These are phyloP conservation scores for Chaetomium fimeti DNA, from an alignment of 495 filamentous ascomycete genomes.

Conservation along the genomic window DNA sequence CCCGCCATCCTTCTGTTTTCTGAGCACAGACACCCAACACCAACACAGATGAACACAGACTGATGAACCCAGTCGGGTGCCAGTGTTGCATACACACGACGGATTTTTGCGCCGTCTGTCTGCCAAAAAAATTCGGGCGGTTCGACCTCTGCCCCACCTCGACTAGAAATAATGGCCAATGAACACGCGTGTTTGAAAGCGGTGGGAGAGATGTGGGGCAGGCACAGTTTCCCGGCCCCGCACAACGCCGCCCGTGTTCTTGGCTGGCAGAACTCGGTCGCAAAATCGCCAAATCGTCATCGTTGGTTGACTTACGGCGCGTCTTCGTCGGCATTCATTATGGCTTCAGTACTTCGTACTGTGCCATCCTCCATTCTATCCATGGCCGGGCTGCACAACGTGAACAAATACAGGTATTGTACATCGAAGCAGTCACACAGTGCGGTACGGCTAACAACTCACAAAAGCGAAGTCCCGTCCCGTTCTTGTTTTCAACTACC, in stretches of 20 bases:
- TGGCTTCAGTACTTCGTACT: too few relatives aligned
- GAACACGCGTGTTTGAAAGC: background rate
- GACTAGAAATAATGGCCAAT: conserved; percentile 15
- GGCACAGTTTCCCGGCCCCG: background rate
- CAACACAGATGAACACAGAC: background rate
- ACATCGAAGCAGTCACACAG: too few relatives aligned
- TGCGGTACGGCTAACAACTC: too few relatives aligned
- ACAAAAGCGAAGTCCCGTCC: too few relatives aligned
- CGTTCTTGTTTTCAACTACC: too few relatives aligned
- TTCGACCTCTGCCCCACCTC: background rate
- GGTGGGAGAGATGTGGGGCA: background rate
- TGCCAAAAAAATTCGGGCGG: conserved; percentile 24
- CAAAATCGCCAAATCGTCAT: background rate
- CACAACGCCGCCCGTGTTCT: background rate
- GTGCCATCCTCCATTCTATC: too few relatives aligned
- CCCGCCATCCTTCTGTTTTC: conserved; percentile 44
- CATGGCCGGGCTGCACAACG: too few relatives aligned
- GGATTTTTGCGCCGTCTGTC: background rate
- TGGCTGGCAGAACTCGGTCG: background rate
- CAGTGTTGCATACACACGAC: background rate
- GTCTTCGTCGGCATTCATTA: background rate
- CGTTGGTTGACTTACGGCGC: background rate
- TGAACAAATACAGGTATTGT: too few relatives aligned
- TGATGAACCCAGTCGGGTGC: background rate
- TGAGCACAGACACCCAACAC: background rate